Percentiles rank a stretch among this genome's conserved stretches.
phyloP scores from a whole-genome alignment of 805 yeast genomes.

The Vanderwaltozyma polyspora region DNA sequence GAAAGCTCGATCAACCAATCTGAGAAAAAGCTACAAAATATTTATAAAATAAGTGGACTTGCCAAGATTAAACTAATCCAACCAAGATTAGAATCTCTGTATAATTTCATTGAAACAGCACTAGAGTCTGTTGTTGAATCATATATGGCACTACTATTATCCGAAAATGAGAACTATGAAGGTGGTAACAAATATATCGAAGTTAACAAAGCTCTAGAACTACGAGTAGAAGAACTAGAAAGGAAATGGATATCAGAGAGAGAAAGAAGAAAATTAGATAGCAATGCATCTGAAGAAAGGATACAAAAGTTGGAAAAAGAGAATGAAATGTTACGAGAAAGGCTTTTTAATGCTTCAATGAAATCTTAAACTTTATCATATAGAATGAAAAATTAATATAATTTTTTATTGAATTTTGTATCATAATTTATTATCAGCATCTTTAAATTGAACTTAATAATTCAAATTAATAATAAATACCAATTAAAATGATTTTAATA shows the following conservation, averaged over 20 bases:
- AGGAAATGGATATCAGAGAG: slow-evolving; percentile 60
- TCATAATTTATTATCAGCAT: no score
- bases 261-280: slow-evolving; percentile 55
- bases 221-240: slow-evolving; percentile 51
- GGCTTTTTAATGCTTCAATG: slow-evolving; percentile 9
- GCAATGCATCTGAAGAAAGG: slow-evolving; percentile 41
- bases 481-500: no score
- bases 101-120: slow-evolving; percentile 49
- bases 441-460: no score
- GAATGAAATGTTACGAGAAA: slow-evolving; percentile 31
- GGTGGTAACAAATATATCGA: slow-evolving; percentile 3
- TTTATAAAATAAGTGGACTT: slow-evolving; percentile 17
- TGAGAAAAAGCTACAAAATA: slow-evolving; percentile 35
- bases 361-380: neutral
- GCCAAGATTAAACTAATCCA: slow-evolving; percentile 21
- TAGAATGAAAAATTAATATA: neutral
- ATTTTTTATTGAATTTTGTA: no score
- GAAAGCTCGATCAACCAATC: slow-evolving; percentile 51
- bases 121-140: slow-evolving; percentile 47
- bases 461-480: no score
- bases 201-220: slow-evolving; percentile 29
- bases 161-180: slow-evolving; percentile 8
- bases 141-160: slow-evolving; percentile 30
- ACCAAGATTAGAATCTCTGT: slow-evolving; percentile 32
- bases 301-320: slow-evolving; percentile 46